Percentiles rank a stretch among this genome's conserved stretches.
phyloP scores from a whole-genome alignment of 148 eudicot genomes.

The Silene conica region DNA sequence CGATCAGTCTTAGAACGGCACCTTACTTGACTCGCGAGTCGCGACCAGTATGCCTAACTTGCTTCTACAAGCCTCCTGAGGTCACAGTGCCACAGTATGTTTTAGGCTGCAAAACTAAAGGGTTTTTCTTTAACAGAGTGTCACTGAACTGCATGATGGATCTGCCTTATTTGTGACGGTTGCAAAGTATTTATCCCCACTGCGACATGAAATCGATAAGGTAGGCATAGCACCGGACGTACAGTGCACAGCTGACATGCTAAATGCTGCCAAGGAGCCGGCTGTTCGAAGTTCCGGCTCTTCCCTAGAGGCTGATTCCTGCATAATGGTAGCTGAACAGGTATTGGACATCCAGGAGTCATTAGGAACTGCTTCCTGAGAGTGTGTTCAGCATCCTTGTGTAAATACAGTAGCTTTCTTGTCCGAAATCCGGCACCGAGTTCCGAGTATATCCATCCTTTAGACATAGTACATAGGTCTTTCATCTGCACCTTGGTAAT shows the following conservation, averaged over 20 bases:
- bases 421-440: background rate
- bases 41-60: too few species aligned
- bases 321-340: slow-evolving; percentile 92
- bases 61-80: too few species aligned
- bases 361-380: slow-evolving; percentile 74
- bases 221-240: slow-evolving; percentile 91
- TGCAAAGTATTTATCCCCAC: slow-evolving; percentile 85
- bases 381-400: background rate
- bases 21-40: too few species aligned
- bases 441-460: too few species aligned
- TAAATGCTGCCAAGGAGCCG: slow-evolving; percentile 39
- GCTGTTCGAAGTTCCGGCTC: slow-evolving; percentile 23
- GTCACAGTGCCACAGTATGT: background rate
- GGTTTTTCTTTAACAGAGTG: slow-evolving; percentile 47
- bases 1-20: too few species aligned
- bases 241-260: slow-evolving; percentile 76
- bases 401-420: slow-evolving; percentile 7
- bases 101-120: background rate
- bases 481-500: too few species aligned
- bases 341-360: slow-evolving; percentile 72
- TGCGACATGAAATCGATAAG: slow-evolving; percentile 83
- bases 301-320: slow-evolving; percentile 72
- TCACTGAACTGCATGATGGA: slow-evolving; percentile 85
- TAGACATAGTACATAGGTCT: background rate
- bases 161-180: slow-evolving; percentile 90